Conservation (phyloP, 2,329 filamentous ascomycete genomes). For the Sclerotiophoma versabilis region DNA sequence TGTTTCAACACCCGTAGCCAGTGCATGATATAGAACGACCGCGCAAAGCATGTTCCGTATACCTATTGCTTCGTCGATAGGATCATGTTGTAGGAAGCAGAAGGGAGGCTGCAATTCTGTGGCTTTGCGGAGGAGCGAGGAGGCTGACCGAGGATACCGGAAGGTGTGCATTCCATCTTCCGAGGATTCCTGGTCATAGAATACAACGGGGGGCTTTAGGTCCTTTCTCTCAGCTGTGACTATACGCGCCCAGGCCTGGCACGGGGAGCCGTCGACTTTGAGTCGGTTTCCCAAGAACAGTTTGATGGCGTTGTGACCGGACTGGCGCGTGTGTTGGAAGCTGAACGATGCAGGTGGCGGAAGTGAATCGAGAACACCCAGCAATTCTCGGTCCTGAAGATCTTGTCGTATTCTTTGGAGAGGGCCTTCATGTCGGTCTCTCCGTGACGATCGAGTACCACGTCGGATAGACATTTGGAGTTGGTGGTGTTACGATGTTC, state of each 20-base stretch:
- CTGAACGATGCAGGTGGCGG: conserved; percentile 1
- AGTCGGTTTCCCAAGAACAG: background rate
- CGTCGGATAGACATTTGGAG: conserved; percentile 1
- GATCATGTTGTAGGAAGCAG: conserved; percentile 20
- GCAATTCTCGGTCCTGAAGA: background rate
- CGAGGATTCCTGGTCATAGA: background rate
- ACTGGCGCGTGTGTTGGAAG: background rate
- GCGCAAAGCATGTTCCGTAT: conserved; percentile 21
- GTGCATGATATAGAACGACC: conserved; percentile 16
- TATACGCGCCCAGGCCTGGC: conserved; percentile 8
- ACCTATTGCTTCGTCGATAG: background rate
- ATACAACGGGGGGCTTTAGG: background rate
- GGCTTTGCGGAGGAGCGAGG: conserved; percentile 20
- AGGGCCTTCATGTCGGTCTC: background rate
- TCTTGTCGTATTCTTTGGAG: background rate
- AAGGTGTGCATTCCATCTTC: background rate
- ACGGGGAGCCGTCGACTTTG: background rate
- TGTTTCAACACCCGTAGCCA: conserved; percentile 2
- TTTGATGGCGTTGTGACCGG: background rate
- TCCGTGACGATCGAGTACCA: background rate
- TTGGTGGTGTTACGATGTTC: conserved; percentile 2
- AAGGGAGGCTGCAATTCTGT: conserved; percentile 14
- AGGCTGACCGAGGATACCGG: conserved; percentile 10
- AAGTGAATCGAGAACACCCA: conserved; percentile 2
- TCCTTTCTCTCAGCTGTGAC: background rate